phyloP scores from a whole-genome alignment of 805 yeast genomes.

The Lipomyces japonicus region DNA sequence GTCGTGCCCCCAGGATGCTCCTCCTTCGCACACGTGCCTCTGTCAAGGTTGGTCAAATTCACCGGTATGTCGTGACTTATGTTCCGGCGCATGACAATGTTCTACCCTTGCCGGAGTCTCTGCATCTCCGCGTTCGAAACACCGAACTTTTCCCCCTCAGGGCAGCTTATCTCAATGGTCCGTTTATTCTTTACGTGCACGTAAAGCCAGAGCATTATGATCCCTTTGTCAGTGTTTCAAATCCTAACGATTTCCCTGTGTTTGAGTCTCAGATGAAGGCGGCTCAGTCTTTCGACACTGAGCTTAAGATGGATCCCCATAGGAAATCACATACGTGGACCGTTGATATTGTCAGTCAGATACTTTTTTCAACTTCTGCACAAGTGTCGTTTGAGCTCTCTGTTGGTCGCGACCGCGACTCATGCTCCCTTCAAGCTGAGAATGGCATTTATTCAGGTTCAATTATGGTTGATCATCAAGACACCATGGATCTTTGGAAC shows the following conservation, averaged over 20 bases:
- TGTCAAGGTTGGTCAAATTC: conserved; percentile 58
- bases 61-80: conserved; percentile 54
- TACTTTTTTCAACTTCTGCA: conserved; percentile 66
- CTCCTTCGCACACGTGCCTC: conserved; percentile 34
- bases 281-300: conserved; percentile 61
- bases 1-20: too few relatives aligned
- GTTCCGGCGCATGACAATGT: conserved; percentile 39
- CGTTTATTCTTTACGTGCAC: conserved; percentile 80
- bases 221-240: conserved; percentile 43
- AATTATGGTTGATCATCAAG: conserved; percentile 41
- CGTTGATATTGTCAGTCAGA: conserved; percentile 76
- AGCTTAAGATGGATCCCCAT: conserved; percentile 46
- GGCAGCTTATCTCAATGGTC: conserved; percentile 87
- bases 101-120: conserved; percentile 12
- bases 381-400: conserved; percentile 63
- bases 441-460: conserved; percentile 24
- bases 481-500: conserved; percentile 74
- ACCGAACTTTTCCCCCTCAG: conserved; percentile 38
- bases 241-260: conserved; percentile 33
- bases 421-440: conserved; percentile 26
- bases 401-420: conserved; percentile 42
- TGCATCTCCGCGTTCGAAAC: conserved; percentile 17
- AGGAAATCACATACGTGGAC: conserved; percentile 59
- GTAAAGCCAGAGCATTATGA: conserved; percentile 64
- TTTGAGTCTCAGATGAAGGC: conserved; percentile 62